phyloP scores from a whole-genome alignment of 306 rosid genomes.

The Glycine soja region DNA sequence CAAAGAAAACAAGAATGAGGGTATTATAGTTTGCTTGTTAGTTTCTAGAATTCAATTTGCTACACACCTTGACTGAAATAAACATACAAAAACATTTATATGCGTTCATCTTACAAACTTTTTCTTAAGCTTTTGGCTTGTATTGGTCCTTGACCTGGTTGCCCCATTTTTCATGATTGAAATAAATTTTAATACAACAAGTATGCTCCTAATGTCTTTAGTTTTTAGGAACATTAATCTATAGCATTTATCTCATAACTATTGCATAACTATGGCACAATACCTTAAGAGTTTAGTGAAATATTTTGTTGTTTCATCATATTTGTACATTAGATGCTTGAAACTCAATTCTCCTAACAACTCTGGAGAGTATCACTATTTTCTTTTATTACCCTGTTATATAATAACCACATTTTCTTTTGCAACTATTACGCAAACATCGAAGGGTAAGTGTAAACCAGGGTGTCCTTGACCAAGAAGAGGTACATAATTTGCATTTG shows the following conservation, averaged over 20 bases:
- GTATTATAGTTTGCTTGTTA: conserved; percentile 35
- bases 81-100: background rate
- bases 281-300: conserved; percentile 4
- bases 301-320: conserved; percentile 12
- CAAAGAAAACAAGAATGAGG: too few relatives aligned
- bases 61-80: background rate
- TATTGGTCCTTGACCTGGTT: background rate
- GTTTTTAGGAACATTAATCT: background rate
- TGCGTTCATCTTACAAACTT: background rate
- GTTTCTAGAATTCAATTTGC: conserved; percentile 37
- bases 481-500: conserved; percentile 63
- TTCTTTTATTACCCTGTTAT: conserved; percentile 27
- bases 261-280: background rate
- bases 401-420: conserved; percentile 41
- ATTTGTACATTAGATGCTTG: conserved; percentile 33
- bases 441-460: conserved; percentile 72
- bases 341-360: conserved; percentile 28
- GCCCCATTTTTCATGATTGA: conserved; percentile 20
- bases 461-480: conserved; percentile 85
- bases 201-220: background rate
- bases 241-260: background rate
- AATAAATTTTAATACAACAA: background rate
- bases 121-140: conserved; percentile 16
- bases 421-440: conserved; percentile 86
- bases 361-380: conserved; percentile 21